phyloP scores from a whole-genome alignment of 2,329 filamentous ascomycete species.

The Xylariaceae sp. region DNA sequence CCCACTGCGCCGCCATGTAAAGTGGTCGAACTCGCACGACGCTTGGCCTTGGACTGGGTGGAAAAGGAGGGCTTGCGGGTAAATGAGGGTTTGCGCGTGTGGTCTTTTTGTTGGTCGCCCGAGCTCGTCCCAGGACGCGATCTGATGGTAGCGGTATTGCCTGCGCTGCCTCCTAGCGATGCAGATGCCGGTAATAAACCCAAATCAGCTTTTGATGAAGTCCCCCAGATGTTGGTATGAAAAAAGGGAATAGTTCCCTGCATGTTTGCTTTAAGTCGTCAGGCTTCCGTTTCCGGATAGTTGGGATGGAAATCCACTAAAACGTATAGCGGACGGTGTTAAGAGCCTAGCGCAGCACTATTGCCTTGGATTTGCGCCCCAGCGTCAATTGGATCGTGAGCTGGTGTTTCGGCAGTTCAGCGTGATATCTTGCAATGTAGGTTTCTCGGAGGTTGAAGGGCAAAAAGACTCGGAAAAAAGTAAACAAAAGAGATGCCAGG shows the following conservation, averaged over 20 bases:
- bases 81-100: conserved; percentile 50
- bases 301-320: conserved; percentile 2
- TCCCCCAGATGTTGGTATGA: conserved; percentile 30
- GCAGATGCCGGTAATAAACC: conserved; percentile 10
- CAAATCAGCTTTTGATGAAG: conserved; percentile 21
- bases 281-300: conserved; percentile 10
- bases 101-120: conserved; percentile 27
- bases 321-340: neutral
- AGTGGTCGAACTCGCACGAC: conserved; percentile 40
- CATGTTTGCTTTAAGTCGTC: conserved; percentile 12
- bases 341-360: neutral
- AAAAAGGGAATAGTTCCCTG: conserved; percentile 26
- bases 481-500: neutral
- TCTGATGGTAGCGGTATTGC: conserved; percentile 20
- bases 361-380: neutral
- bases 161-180: conserved; percentile 7
- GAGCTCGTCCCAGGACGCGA: conserved; percentile 36
- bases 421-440: neutral
- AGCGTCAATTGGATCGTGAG: neutral
- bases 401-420: neutral
- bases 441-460: neutral
- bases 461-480: neutral
- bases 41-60: conserved; percentile 35
- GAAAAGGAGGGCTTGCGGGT: conserved; percentile 50
- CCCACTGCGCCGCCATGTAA: conserved; percentile 30